Base-by-base conservation (phyloP, 441 rosid species). In the Pelargonium australe region DNA sequence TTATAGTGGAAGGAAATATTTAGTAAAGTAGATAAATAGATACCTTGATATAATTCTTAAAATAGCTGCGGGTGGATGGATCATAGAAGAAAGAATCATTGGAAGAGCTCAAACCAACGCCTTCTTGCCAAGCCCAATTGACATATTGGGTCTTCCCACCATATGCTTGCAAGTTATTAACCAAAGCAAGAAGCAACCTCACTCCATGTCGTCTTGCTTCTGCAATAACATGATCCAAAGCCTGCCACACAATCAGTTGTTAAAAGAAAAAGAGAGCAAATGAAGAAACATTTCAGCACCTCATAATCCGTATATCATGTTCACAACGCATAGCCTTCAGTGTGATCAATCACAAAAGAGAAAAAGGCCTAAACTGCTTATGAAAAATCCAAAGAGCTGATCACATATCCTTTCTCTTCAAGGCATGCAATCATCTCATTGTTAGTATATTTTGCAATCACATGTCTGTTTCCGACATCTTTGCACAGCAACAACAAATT, bases 131-230 rank as follows among this genome's bases (percentile, higher is more conserved):
- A 8, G 96, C 99, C 97, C 99, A 94, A 19, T 88, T 83, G 68
- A 94, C 97, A 34, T 94, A 91, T 76, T 89, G 97, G 31, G 93
- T 86, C 78, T 94, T 94, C 47, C 97, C 98, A 64, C 98, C 98
- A 69, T 88, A 94, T 31, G 93, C 85, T 43, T 85, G 87, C 73
- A 91, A 82, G 82, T 94, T 94, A 65, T 94, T 91, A 37, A 89
- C 95, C 68, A 94, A 80, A 80, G 93, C 77, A 25, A 94, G 92
- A 75, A 94, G 90, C 74, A 91, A 79, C 80, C 92, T 86, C 66
- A 94, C 75, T 71, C 82, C 88, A 44, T 83, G 85, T 43, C 65
- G 80, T 75, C 82, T 83, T 19, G 98, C 96, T 84, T 91, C 96
- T 51, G 89, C 95, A 79, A 94, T 53, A 16, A 53, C 60, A 53